Base-by-base conservation (phyloP, 805 yeast species). In the Cyberlindnera suaveolens region DNA sequence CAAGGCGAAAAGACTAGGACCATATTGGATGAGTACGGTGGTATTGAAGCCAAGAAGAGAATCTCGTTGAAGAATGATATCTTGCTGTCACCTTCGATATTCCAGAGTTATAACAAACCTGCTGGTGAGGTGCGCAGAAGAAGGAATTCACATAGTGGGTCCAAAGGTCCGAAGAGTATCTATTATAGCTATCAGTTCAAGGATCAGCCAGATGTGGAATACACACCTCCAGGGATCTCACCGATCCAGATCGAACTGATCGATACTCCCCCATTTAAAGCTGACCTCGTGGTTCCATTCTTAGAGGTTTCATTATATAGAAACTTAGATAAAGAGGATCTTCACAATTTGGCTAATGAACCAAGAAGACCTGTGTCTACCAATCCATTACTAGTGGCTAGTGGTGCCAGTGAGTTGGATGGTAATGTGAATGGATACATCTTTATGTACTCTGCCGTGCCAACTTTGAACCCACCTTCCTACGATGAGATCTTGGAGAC, bases 361-460 rank as follows among this genome's bases (percentile, higher is more conserved):
- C 85, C 85, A 8, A 57, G 84, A 39, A 65, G 68, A 45, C 80
- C 81, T 4, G 84, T 78, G 0, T 70, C 76, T 11, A 80, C 87
- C 6, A 79, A 78, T 41, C 85, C 90, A 3, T 59, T 85, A 43
- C 60, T 85, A 11, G 85, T 82, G 3, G 91, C 88, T 5, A 79
- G 87, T 32, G 93, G 93, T 1, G 85, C 89, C 5, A 75, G 86
- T 35, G 91, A 83, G 46, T 61, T 85, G 51, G 83, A 85, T 56
- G 90, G 89, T 5, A 70, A 77, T 29, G 73, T 85, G n/a, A 83
- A 82, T 57, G 91, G 90, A 1, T 85, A 85, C 58, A 67, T 82
- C 35, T 69, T 82, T 31, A 78, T 81, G 38, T 85, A 83, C 59
- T 74, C 81, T 43, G 81, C 86, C 3, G 75, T 84, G 3, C 93